phyloP scores from a whole-genome alignment of 805 yeast species.

The Monosporozyma aquatica region DNA sequence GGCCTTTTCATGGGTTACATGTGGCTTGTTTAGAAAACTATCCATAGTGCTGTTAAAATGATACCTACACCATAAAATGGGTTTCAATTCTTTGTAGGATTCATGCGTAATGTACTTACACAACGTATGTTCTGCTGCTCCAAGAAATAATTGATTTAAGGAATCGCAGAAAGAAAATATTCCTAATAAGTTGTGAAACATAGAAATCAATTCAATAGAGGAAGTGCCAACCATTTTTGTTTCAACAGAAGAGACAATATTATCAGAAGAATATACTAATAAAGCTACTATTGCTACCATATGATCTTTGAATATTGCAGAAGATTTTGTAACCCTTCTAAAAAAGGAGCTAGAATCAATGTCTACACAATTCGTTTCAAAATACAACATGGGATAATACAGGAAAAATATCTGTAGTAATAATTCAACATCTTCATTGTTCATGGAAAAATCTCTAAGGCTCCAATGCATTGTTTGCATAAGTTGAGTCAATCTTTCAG shows the following conservation, averaged over 20 bases:
- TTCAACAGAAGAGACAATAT: neutral
- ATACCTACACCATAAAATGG: conserved; percentile 68
- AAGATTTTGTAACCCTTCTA: conserved; percentile 36
- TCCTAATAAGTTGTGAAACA: conserved; percentile 71
- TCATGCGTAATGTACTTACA: conserved; percentile 35
- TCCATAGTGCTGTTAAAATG: conserved; percentile 57
- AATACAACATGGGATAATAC: conserved; percentile 40
- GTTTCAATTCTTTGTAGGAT: conserved; percentile 64
- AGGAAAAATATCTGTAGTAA: conserved; percentile 31
- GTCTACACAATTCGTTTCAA: conserved; percentile 40
- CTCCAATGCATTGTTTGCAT: conserved; percentile 32
- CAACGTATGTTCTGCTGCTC: conserved; percentile 47
- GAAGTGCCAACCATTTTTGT: neutral
- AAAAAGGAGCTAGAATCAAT: conserved; percentile 36
- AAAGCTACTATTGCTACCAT: conserved; percentile 20
- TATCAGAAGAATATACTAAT: neutral
- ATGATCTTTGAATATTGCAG: conserved; percentile 38
- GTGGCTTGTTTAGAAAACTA: conserved; percentile 56
- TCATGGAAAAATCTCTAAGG: conserved; percentile 7
- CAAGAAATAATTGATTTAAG: conserved; percentile 52
- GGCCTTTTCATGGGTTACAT: conserved; percentile 36
- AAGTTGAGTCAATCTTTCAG: conserved; percentile 31
- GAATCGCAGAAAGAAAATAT: conserved; percentile 57
- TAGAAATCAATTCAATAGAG: conserved; percentile 35
- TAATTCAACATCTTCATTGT: conserved; percentile 12